Evolutionary conservation across 768 basidiomycete species (phyloP), one percentile per base, ranked within the genome.

Genomic region (Fistulinella prunicolor): DNA sequence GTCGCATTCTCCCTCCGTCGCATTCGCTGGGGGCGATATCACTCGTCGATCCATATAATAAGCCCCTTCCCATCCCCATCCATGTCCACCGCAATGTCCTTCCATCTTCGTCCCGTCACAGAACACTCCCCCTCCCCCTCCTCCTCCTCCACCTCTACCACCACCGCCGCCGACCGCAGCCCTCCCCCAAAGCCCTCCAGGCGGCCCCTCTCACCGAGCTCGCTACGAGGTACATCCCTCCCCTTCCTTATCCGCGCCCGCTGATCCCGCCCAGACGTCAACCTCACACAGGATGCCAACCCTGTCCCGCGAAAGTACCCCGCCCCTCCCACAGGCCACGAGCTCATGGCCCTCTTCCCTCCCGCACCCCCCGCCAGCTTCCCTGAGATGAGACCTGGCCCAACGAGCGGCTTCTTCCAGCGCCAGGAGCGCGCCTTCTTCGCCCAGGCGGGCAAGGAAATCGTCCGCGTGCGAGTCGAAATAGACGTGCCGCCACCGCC

Each of bases 321-420:
- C 16, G 79, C 84, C 1, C 88, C 88, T 1, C 83, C 86, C 5
- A 87, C 85, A 0, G 87, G 87, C 2, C 87, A 90, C 56, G 86
- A 90, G 55, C 77, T 90, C 57, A 90, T 90, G 88, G 85, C 85
- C 13, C 78, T 90, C 71, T 90, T 89, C 61, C 88, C 88, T 1
- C 77, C 87, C 6, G 71, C 81, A 4, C 77, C 85, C 14, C 87
- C 87, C 1, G 73, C 76, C 38, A 75, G 36, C 43, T 78, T 77
- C 42, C 70, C 73, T 24, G 79, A 80, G 54, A 73, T 80, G 68
- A 71, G 79, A 46, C 73, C 78, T 2, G 82, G 82, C 1, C 80
- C 85, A 3, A 89, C 88, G 0, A 83, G 81, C 42, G 79, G 81
- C 23, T 89, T 78, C 63, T 90, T 90, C 63, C 78, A 81, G 53